Conservation (phyloP, 2,329 filamentous ascomycete genomes). For the Aspergillus clavatus region DNA sequence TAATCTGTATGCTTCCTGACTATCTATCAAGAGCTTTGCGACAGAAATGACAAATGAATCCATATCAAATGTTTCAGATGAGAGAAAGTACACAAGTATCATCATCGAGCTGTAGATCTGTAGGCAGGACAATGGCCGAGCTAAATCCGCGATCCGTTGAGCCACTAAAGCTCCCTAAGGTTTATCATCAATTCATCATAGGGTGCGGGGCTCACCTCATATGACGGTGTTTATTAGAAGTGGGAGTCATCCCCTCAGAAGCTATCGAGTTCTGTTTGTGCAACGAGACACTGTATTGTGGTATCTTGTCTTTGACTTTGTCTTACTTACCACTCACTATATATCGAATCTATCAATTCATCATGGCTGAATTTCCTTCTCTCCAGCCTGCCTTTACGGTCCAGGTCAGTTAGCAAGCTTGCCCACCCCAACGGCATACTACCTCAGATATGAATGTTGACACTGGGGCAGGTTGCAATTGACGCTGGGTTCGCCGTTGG, state of each 20-base stretch:
- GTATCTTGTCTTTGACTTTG: not conserved
- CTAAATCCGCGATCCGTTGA: not conserved
- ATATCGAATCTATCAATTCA: constrained; percentile 20
- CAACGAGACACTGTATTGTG: not conserved
- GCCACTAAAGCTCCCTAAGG: not conserved
- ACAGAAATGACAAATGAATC: too few relatives aligned
- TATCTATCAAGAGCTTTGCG: too few relatives aligned
- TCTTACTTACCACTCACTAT: not conserved
- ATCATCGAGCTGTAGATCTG: too few relatives aligned
- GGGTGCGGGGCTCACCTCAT: not conserved
- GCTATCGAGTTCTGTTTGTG: not conserved
- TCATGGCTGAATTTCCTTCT: constrained; percentile 35
- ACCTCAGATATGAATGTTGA: not conserved
- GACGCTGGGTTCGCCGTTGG: constrained; percentile 28
- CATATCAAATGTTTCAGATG: too few relatives aligned
- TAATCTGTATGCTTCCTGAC: too few relatives aligned
- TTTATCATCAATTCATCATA: not conserved
- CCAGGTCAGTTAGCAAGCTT: constrained; percentile 20
- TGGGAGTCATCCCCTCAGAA: not conserved
- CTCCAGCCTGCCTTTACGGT: constrained; percentile 41
- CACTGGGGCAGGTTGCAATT: constrained; percentile 25
- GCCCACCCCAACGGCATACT: not conserved
- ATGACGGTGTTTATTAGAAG: not conserved
- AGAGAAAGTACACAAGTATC: too few relatives aligned
- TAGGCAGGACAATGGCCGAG: too few relatives aligned